Evolutionary conservation across 2,329 filamentous ascomycete species (phyloP).

Genomic region (Diplodia sapinea): DNA sequence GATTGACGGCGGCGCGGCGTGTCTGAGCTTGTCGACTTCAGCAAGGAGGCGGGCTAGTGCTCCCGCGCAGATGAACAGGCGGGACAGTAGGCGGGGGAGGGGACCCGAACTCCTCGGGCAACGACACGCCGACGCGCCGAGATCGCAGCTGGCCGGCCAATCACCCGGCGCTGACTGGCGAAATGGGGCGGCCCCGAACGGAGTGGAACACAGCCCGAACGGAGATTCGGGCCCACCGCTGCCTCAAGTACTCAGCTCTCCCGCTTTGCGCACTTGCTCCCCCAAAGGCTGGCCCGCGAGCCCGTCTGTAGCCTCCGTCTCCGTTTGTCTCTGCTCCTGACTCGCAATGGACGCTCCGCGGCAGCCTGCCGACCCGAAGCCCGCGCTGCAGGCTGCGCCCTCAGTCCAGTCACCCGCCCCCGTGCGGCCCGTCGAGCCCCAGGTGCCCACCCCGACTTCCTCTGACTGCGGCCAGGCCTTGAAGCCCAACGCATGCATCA

Average conservation of each 20-base stretch:
- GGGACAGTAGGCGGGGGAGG: neutral
- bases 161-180: too few relatives aligned
- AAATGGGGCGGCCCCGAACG: neutral
- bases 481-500: constrained; percentile 44
- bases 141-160: neutral
- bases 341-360: neutral
- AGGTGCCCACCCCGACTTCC: constrained; percentile 6
- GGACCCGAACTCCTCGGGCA: constrained; percentile 17
- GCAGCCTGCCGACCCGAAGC: constrained; percentile 3
- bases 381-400: neutral
- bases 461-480: constrained; percentile 30
- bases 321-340: neutral
- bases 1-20: neutral
- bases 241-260: constrained; percentile 1
- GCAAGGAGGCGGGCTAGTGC: neutral
- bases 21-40: neutral
- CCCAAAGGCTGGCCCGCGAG: neutral
- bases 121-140: constrained; percentile 3
- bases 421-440: neutral
- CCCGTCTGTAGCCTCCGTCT: neutral
- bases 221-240: constrained; percentile 7
- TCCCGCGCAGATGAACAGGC: neutral
- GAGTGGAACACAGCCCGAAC: neutral
- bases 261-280: neutral
- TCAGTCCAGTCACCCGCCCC: neutral